A percentile compares a stretch with the other conserved stretches of the same genome.
These are phyloP conservation scores for Vitellaria paradoxa DNA, from an alignment of 179 eudicot genomes.

Conservation along the genomic window DNA sequence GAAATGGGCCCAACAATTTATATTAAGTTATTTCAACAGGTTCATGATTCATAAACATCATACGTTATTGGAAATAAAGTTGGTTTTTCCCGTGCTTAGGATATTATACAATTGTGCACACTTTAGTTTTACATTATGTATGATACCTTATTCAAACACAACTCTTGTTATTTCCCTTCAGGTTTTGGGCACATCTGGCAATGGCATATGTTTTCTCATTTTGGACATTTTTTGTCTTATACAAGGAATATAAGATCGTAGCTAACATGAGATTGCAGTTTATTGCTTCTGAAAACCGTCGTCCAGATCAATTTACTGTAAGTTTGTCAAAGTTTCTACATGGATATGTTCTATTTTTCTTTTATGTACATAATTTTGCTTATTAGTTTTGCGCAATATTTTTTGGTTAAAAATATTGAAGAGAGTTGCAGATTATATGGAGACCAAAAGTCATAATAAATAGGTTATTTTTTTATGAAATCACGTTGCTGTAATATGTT, in stretches of 20 bases:
- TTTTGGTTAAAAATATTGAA: neutral
- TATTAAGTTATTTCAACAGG: too few relatives aligned
- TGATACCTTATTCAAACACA: neutral
- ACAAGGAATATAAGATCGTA: constrained; percentile 75
- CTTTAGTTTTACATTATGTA: neutral
- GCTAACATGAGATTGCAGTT: constrained; percentile 67
- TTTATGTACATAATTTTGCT: neutral
- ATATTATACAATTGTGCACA: neutral
- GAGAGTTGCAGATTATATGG: too few relatives aligned
- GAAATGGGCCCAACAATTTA: too few relatives aligned
- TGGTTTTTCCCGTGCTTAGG: neutral
- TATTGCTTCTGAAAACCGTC: constrained; percentile 62
- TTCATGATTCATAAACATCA: neutral
- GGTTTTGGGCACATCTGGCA: constrained; percentile 76
- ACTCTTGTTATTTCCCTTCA: constrained; percentile 23
- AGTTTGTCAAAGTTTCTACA: constrained; percentile 24
- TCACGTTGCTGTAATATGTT: too few relatives aligned
- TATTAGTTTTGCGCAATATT: neutral
- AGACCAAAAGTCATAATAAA: too few relatives aligned
- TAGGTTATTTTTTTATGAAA: too few relatives aligned
- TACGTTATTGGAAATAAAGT: neutral
- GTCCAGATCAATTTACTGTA: constrained; percentile 95
- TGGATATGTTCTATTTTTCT: neutral
- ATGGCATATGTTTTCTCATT: constrained; percentile 76
- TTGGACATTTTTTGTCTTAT: constrained; percentile 76